Conservation (phyloP, 345 rosid species). For the Pugionium dolabratum region DNA sequence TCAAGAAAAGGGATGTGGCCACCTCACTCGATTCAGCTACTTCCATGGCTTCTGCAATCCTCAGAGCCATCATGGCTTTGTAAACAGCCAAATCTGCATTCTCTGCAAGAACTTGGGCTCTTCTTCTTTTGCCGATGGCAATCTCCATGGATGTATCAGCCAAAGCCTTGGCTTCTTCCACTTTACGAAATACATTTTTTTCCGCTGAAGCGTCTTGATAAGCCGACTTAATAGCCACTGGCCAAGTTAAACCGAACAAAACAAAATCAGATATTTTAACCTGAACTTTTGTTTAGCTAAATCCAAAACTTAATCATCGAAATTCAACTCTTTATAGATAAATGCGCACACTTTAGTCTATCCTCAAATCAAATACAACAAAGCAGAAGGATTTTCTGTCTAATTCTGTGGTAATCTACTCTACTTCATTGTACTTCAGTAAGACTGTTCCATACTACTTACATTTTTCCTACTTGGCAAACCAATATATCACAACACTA, state of each 20-base stretch:
- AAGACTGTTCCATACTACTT: conserved; percentile 17
- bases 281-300: too few species aligned
- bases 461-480: conserved; percentile 13
- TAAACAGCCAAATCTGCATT: conserved; percentile 81
- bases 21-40: conserved; percentile 40
- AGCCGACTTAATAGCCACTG: conserved; percentile 47
- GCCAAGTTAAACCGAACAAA: background rate
- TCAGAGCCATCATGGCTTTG: conserved; percentile 66
- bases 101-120: conserved; percentile 73
- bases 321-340: too few species aligned
- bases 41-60: conserved; percentile 67
- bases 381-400: background rate
- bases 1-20: conserved; percentile 33
- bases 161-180: conserved; percentile 55
- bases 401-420: conserved; percentile 13
- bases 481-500: background rate
- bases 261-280: too few species aligned
- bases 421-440: conserved; percentile 3
- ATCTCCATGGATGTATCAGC: conserved; percentile 47
- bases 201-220: conserved; percentile 23
- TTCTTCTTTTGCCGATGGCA: conserved; percentile 58
- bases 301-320: too few species aligned
- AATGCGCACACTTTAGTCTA: background rate
- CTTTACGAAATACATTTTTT: conserved; percentile 39
- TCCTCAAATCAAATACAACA: conserved; percentile 1